Base-by-base conservation (phyloP, 1,284 basidiomycete species). In the Sporisorium scitamineum region DNA sequence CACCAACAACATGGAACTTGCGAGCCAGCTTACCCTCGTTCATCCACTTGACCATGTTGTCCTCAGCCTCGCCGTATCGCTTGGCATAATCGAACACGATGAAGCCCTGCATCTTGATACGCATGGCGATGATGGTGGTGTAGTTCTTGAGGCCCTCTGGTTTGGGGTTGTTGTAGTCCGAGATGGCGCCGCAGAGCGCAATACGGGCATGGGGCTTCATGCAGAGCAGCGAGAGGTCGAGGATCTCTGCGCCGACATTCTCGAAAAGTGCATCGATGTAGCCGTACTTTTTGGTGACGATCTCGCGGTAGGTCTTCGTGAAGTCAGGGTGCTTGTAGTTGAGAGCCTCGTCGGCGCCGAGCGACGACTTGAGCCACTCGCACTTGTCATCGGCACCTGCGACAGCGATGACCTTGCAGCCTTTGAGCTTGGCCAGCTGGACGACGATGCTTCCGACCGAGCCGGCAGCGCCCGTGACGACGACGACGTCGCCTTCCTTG, bases 61-160 rank as follows among this genome's bases (percentile, higher is more conserved):
- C 80, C 41, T 65, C 61, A 9, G 78, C 74, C 62, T 78, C 69
- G 8, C 26, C 32, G 60, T 75, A 77, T 13, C 73, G 45, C 47
- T 68, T 61, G 29, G 27, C 34, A 57, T 76, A 78, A 44, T 74
- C 70, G 20, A 80, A 72, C 26, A 74, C 68, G 56, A 76, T 70
- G 87, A 96, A 96, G 8, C 94, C 94, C 85, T 93, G 87, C 2
- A 95, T 89, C 45, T 88, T 91, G 18, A 91, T 93, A 47, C 93
- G 89, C 85, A 92, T 91, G 0, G 89, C 85, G 80, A 96, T 94
- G 60, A 96, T 87, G 71, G 88, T 84, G 47, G 86, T 82, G 71
- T 87, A 87, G 70, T 85, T 86, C 47, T 83, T 82, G 6, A 88
- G 70, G 11, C 86, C 86, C 32, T 83, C 74, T 1, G 82, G 80